Evolutionary conservation across 305 asterid species (phyloP), one percentile per base, ranked within the genome.

Genomic region (Ruellia speciosa): DNA sequence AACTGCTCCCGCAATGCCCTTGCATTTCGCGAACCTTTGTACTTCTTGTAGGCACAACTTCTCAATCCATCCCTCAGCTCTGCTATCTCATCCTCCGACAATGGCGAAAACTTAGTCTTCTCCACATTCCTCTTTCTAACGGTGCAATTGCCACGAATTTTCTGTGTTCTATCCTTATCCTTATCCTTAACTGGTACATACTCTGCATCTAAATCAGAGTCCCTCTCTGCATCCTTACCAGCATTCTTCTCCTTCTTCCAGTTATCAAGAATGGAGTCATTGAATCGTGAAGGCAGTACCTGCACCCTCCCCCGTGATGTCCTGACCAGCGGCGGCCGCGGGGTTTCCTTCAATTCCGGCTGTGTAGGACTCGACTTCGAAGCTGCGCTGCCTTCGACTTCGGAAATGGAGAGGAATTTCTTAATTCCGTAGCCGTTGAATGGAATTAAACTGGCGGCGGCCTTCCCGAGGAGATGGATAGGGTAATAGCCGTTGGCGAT

Each of bases 241-340:
- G 68, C 60, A 53, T 72, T 72, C 82, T 76, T 85, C 54, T 89
- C 97, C 68, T 93, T 88, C 90, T 86, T 88, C 99, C 99, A 93
- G 60, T 84, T 79, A 66, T 80, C 97, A 2, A 93, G 84, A 66
- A 93, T 66, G 2, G 97, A 93, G 67, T 93, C 99, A 61, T 85
- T 93, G 64, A 88, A 93, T 59, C 85, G 75, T 15, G 99, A 86
- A 9, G 99, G 99, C 60, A 93, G 74, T 65, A 79, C 99, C 84
- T 88, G 97, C 59, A 86, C 92, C 63, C 99, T 76, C 63, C 99
- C 97, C 35, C 97, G 62, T 14, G 95, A 88, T 35, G 96, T 88
- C 71, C 94, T 86, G 74, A 93, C 94, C 37, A 88, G 67, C 17
- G 97, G 86, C 62, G 99, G 95, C 41, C 41, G 41, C 9, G 41